Evolutionary conservation across 2,329 filamentous ascomycete genomes (phyloP), one percentile per base, ranked within the genome.

Genomic region (Colletotrichum sp.): DNA sequence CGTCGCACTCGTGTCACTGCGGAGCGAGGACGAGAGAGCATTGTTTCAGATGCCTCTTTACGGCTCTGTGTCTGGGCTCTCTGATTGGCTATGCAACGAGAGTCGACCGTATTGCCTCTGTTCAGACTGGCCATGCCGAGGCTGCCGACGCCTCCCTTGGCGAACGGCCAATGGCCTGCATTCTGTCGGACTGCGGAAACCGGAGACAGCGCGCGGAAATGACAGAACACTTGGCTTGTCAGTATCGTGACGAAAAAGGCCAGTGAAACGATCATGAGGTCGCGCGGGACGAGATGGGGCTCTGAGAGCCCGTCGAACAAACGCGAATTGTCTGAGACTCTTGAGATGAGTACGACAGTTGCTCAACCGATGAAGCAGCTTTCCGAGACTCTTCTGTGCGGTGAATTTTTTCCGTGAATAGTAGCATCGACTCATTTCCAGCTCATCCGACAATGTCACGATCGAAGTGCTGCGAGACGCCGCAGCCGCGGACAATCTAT

Each of bases 21-120:
- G 73, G 63, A 72, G 73, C 63, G 68, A 68, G 63, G 48, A 34
- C 39, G 39, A 68, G 32, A 64, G 73, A 68, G 57, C 39, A 64
- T 73, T 65, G 73, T 75, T 75, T 75, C 73, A 75, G 73, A 75
- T 72, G 70, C 57, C 69, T 72, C 52, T 68, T 36, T 64, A 32
- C 26, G 24, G 68, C 36, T 36, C 55, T 55, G 7, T 52, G 16
- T 16, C 24, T 68, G 21, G 30, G 26, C 4, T 7, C 7, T 59
- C 13, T 48, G 32, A 75, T 75, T 75, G 73, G 69, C 18, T 24
- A 9, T 32, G 30, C 57, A 68, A 48, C 73, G 73, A 75, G 32
- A 30, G 21, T 48, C n/a, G 21, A 48, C 48, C 26, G 14, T 60
- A 26, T 21, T 30, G 52, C 60, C 57, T 72, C 64, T 73, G 36